Evolutionary conservation across 129 eudicot genomes (phyloP), one percentile per base, ranked within the genome.

Genomic region (Centella asiatica): DNA sequence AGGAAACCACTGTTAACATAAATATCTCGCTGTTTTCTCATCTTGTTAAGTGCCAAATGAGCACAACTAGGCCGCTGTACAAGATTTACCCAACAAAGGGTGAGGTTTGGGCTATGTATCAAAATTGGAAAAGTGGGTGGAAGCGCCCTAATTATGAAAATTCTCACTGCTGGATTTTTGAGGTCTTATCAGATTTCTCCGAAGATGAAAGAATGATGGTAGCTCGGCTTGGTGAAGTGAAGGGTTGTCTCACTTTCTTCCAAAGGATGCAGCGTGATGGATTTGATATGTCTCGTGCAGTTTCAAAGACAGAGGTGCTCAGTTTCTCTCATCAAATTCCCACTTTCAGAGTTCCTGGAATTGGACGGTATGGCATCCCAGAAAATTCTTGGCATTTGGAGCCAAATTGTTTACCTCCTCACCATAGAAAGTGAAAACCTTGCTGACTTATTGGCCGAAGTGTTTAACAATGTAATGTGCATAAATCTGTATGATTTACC

Each of bases 351-450:
- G 88, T 85, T 17, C 88, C 94, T 0, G 88, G 94, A 36, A 81
- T 85, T 8, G 62, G 65, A 23, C 69, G 56, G n/a, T 74, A 78
- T 26, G 88, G 85, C 44, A 81, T 85, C n/a, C 83, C 94, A 9
- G 88, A 85, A 60, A 70, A 68, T 65, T 81, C 75, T 70, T 85
- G 83, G 85, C 94, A 85, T 74, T 67, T 85, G 64, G 94, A 85
- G 71, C 88, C 94, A 11, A 70, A 65, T 65, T 85, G 78, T 31
- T 77, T 85, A 71, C 88, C 94, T 39, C 76, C 68, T 57, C 55
- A 69, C 18, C 60, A 44, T 29, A 76, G 75, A 44, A 68, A 50
- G 37, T 74, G 67, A 82, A 34, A 20, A 47, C 45, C 37, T 23
- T 32, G 26, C 31, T 14, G 8, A 46, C 0, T 46, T 24, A 46